These are phyloP conservation scores for Suillus sp. DNA, from an alignment of 768 basidiomycete species.

Conservation along the genomic window DNA sequence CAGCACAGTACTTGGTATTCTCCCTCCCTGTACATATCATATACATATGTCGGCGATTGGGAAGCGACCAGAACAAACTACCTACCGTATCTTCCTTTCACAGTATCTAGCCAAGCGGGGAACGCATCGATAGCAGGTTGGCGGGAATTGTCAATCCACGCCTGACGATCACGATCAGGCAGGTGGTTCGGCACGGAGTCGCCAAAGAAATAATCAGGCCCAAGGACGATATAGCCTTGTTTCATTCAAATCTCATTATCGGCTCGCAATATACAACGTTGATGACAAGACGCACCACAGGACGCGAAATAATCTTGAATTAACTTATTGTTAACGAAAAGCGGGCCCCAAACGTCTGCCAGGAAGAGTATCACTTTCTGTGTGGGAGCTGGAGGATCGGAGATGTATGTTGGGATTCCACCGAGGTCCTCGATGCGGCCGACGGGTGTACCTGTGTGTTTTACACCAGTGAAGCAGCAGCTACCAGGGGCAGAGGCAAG, in stretches of 20 bases:
- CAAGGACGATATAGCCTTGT: conserved; percentile 58
- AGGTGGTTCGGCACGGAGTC: conserved; percentile 42
- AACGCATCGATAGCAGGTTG: conserved; percentile 39
- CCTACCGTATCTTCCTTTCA: conserved; percentile 51
- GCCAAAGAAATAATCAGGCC: conserved; percentile 64
- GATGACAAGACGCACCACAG: conserved; percentile 43
- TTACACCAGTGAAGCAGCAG: conserved; percentile 48
- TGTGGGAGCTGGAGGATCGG: conserved; percentile 40
- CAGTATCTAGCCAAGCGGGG: conserved; percentile 52
- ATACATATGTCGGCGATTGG: conserved; percentile 18
- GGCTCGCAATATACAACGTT: neutral
- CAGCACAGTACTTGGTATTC: conserved; percentile 41
- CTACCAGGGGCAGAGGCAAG: conserved; percentile 47
- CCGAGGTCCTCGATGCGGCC: conserved; percentile 46
- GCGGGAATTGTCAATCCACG: conserved; percentile 41
- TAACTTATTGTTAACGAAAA: conserved; percentile 56
- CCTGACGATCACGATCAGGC: conserved; percentile 29
- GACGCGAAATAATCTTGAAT: conserved; percentile 64
- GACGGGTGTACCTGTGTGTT: conserved; percentile 47
- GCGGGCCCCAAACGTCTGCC: conserved; percentile 56
- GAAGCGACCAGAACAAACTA: neutral
- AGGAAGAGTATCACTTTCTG: conserved; percentile 55
- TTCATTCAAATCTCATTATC: neutral
- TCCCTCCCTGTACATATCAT: conserved; percentile 21
- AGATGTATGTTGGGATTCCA: conserved; percentile 51